Base-by-base conservation (phyloP, 2,329 filamentous ascomycete genomes). In the Pyrenochaeta sp. region DNA sequence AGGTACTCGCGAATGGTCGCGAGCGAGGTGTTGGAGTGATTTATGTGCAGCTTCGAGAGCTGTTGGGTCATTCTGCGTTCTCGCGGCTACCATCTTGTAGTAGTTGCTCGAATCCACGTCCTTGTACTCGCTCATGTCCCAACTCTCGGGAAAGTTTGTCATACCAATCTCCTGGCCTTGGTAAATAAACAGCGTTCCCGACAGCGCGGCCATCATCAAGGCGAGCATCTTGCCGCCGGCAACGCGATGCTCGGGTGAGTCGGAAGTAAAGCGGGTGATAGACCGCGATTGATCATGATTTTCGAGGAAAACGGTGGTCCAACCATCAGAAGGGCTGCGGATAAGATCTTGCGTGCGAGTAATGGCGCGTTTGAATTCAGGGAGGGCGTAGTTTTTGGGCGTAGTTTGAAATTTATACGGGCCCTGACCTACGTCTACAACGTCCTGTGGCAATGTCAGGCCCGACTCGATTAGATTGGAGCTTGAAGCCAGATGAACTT, bases 1-100 rank as follows among this genome's bases (percentile, higher is more conserved):
- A 0, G 88, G 88, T 3, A 85, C 82, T n/a, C 88, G 80, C 7
- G 86, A 82, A 66, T 91, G 85, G 68, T 91, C 88, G 29, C 87
- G 79, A 5, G 82, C 87, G 27, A 89, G 81, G 53, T 82, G 78
- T 58, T 86, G 82, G 45, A 90, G 76, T 33, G 83, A 78, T 7
- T 77, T 71, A 62, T 82, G 79, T 0, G 81, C 83, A 32, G 80
- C 76, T 11, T 75, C 76, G 1, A 85, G 72, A 17, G 75, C 74
- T 7, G 63, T 50, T 12, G 66, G 50, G 49, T 77, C 67, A 39
- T 71, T 58, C 11, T 63, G 57, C 7, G 56, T 69, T 31, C 65
- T 61, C 20, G 50, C 39, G 1, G 59, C 65, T 2, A 73, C 68
- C 63, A 77, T 75, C 20, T 73, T 69, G 54, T 77, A 76, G 79